A percentile compares a stretch with the other conserved stretches of the same genome.
phyloP scores from a whole-genome alignment of 345 rosid genomes.

The Citrus sinensis region DNA sequence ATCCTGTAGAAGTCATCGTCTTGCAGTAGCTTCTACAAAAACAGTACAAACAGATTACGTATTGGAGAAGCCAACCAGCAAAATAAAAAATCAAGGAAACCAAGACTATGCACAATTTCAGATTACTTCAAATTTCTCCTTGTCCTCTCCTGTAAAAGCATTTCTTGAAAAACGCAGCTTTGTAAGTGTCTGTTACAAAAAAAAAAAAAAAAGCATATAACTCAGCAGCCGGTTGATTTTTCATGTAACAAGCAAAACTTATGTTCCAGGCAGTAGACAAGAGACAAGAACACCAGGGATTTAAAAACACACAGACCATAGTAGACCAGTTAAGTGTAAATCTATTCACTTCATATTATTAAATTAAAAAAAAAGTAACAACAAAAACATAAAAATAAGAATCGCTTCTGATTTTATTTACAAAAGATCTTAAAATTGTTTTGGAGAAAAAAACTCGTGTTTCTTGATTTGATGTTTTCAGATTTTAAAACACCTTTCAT shows the following conservation, averaged over 20 bases:
- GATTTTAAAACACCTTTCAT: too few species aligned
- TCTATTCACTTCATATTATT: background rate
- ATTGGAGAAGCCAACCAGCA: background rate
- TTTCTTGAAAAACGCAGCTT: conserved; percentile 87
- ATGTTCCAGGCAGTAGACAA: background rate
- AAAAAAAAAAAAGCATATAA: conserved; percentile 8
- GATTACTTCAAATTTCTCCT: conserved; percentile 65
- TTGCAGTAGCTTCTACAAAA: conserved; percentile 62
- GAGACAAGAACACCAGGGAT: background rate
- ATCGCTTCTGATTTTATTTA: background rate
- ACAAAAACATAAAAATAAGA: background rate
- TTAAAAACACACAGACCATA: background rate
- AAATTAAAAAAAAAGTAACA: background rate
- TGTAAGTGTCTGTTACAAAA: conserved; percentile 60
- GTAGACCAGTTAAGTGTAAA: background rate
- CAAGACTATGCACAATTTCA: background rate
- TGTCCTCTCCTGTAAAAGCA: conserved; percentile 54
- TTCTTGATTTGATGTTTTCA: background rate
- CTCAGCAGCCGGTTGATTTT: background rate
- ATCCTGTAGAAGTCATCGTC: conserved; percentile 87
- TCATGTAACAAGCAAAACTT: background rate
- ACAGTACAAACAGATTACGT: conserved; percentile 3
- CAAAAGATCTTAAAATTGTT: background rate
- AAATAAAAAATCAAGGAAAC: background rate
- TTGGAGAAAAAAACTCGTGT: background rate